A percentile compares a stretch with the other conserved stretches of the same genome.
Evolutionary conservation across 2,329 filamentous ascomycete species (phyloP).

Genomic region (Penicillium sp.): DNA sequence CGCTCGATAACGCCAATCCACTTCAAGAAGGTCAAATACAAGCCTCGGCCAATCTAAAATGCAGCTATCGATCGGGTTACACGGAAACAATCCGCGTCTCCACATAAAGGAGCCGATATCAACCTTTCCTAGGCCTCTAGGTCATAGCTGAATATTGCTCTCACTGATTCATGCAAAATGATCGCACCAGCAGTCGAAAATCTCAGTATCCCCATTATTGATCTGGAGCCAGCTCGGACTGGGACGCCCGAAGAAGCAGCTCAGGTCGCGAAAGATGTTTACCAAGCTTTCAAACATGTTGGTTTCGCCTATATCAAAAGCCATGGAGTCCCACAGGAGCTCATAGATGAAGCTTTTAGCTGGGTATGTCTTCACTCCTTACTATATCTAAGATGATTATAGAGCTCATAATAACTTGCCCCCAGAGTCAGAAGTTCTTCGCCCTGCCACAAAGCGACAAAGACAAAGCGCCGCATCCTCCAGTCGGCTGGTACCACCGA

Average conservation of each 20-base stretch:
- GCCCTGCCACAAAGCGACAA: constrained; percentile 2
- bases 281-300: constrained; percentile 3
- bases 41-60: constrained; percentile 1
- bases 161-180: background rate
- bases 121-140: background rate
- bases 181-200: background rate
- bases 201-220: constrained; percentile 3
- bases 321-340: constrained; percentile 2
- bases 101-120: background rate
- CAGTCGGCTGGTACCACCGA: constrained; percentile 5
- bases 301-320: constrained; percentile 5
- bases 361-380: background rate
- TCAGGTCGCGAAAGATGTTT: constrained; percentile 1
- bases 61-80: background rate
- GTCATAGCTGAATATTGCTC: background rate
- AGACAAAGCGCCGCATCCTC: constrained; percentile 3
- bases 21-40: constrained; percentile 2
- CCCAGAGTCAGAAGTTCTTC: constrained; percentile 3
- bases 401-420: background rate
- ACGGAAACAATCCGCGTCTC: background rate
- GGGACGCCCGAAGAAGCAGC: background rate
- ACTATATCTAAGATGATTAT: background rate
- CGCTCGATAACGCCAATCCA: constrained; percentile 2
- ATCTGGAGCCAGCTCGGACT: constrained; percentile 1
- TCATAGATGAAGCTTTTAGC: constrained; percentile 5